Evolutionary conservation across 2,329 filamentous ascomycete genomes (phyloP), one percentile per base, ranked within the genome.

Genomic region (Colletotrichum tropicicola): DNA sequence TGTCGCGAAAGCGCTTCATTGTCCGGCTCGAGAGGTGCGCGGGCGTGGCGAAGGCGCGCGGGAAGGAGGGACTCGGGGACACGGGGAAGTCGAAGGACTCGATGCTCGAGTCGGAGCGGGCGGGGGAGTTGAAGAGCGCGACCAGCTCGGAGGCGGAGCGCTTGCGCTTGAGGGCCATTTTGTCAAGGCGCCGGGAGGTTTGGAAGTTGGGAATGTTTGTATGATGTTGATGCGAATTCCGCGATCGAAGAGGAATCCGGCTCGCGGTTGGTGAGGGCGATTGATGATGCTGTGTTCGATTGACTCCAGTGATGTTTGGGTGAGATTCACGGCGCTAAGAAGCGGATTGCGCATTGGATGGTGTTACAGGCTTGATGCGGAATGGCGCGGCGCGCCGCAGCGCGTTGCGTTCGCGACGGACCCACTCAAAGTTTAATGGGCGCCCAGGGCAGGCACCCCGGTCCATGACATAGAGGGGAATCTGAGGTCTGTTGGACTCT

Each of bases 111-210:
- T 73, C 72, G 67, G 5, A 74, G 69, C 28, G 77, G 7, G 76
- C 67, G 21, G 80, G 74, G 49, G 80, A 78, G 64, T 77, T 79
- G 44, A 82, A 79, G 9, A 84, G 75, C 6, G 78, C 70, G 53
- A 74, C 76, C 53, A 88, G 78, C 73, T 88, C 86, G 21, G 85
- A 86, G 59, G 84, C 81, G 70, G 87, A 90, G 44, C 87, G 84
- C 80, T 90, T 91, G 76, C 88, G 87, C 74, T 90, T 91, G 72
- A 88, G 78, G 25, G 82, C 74, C 85, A 87, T 88, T 13, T 49
- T 49, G 3, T n/a, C 1, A n/a, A n/a, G n/a, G n/a, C n/a, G n/a
- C n/a, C n/a, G n/a, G n/a, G 6, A 15, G 17, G 4, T 2, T 13
- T 35, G 27, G 1, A n/a, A 12, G 27, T 0, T 45, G 17, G 1